Evolutionary conservation across 768 basidiomycete species (phyloP), one percentile per base, ranked within the genome.

Genomic region (Rhizopogon vinicolor): DNA sequence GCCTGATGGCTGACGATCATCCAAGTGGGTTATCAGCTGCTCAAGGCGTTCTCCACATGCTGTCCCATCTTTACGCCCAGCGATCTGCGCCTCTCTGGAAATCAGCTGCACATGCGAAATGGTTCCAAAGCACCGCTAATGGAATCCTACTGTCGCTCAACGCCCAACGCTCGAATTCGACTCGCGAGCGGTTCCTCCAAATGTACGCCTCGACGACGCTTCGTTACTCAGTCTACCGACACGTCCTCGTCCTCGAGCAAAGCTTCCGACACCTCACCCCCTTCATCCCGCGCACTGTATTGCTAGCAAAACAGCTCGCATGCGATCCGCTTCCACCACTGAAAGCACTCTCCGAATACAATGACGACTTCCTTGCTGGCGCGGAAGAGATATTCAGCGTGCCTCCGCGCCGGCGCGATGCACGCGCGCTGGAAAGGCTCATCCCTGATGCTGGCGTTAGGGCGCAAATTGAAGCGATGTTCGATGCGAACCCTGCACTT

Each of bases 281-380:
- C 0, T 95, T 93, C 73, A 76, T 95, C 51, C 90, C 91, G 0
- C 72, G 75, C 12, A 62, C 72, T 5, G 75, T 89, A 4, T 69
- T 81, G 12, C 71, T 76, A 5, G 73, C 70, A 12, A 80, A 83
- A 53, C 77, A 82, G 6, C 74, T 91, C 57, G 83, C 87, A 8
- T 97, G 87, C 61, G 96, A 98, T 64, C 94, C 95, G 0, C 74
- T 96, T 2, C 93, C 95, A 0, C 94, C 95, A 0, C 72, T 71
- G 6, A 78, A 79, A 1, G 71, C 79, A 2, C 63, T 83, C 2
- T 87, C 78, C 35, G 65, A 62, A 41, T 97, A 97, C 70, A 78
- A 93, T 58, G 72, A 78, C 3, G 68, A 68, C n/a, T 97, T 94
- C 71, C 95, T 98, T 73, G 72, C 69, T 14, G 82, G 83, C 2